phyloP scores from a whole-genome alignment of 108 stramenopile genomes.

The Parietichytrium sp. region DNA sequence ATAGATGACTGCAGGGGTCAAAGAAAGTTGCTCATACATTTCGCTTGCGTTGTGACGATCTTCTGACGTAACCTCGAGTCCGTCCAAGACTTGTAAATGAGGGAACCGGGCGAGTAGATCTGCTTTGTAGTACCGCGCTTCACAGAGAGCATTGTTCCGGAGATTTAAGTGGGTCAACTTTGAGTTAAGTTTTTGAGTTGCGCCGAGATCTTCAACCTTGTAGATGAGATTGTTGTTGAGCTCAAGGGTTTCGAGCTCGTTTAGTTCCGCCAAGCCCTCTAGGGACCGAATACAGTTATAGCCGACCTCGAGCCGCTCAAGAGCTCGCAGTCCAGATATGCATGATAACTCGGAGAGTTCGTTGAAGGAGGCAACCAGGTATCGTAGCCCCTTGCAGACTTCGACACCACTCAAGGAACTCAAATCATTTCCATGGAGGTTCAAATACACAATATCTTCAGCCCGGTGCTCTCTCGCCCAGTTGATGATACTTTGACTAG shows the following conservation, averaged over 20 bases:
- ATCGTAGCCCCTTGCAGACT: background rate
- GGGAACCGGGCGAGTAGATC: background rate
- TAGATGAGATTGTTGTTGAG: conserved; percentile 43
- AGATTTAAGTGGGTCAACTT: background rate
- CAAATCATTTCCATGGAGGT: conserved; percentile 36
- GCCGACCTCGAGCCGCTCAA: conserved; percentile 18
- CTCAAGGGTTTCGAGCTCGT: background rate
- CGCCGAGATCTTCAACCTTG: background rate
- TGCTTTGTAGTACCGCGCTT: background rate
- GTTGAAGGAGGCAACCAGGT: conserved; percentile 36
- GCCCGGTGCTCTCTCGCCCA: background rate
- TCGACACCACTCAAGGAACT: conserved; percentile 9
- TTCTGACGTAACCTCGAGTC: background rate
- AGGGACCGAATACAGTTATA: conserved; percentile 1
- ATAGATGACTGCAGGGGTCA: too few relatives aligned
- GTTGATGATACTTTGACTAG: background rate
- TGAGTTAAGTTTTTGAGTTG: background rate
- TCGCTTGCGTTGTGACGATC: background rate
- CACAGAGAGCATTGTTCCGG: conserved; percentile 29
- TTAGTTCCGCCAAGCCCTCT: background rate
- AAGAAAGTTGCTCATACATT: too few relatives aligned
- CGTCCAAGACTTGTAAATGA: background rate
- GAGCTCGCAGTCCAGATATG: background rate
- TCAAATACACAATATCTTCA: conserved; percentile 35
- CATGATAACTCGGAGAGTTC: conserved; percentile 30